Base-by-base conservation (phyloP, 345 rosid species). In the Durio zibethinus region DNA sequence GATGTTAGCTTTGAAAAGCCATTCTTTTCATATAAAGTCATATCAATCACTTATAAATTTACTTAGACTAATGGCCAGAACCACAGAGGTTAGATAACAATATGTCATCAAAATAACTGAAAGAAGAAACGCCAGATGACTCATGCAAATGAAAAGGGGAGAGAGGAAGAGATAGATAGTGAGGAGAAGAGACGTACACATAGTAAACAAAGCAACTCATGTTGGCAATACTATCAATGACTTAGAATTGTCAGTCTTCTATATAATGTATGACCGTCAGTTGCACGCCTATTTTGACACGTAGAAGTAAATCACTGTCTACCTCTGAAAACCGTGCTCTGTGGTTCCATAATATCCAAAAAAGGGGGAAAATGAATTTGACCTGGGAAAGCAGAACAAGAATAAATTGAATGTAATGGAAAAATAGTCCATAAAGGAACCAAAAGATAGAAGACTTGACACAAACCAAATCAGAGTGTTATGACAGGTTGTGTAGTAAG, bases 281-380 rank as follows among this genome's bases (percentile, higher is more conserved):
- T 38, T 25, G 40, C 57, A 9, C 40, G 5, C 33, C 53, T 67
- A 16, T 48, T 64, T 47, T 16, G 25, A 47, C 75, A 80, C 72
- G 40, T 9, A 47, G 5, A 10, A 20, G 33, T 42, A 27, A 53
- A 31, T 1, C 21, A 25, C 10, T 53, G 66, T 25, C 31, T 12
- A 12, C 9, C 57, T 31, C 27, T 16, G 36, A 27, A 45, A 71
- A 23, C 60, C 60, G 5, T 3, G 45, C 61, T 64, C 50, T 42
- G 59, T 14, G 16, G 48, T 43, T 76, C 73, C 67, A 21, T 61
- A 61, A 76, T 57, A 42, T 72, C 50, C 66, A 18, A 59, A 42
- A 29, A 64, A 23, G 75, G 59, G 21, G 35, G 67, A 59, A 42
- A 42, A 54, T 10, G 66, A 76, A 50, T 18, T 38, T 54, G 68